Evolutionary conservation across 1,284 basidiomycete species (phyloP), one percentile per base, ranked within the genome.

Genomic region (Fomitopsis palustris): DNA sequence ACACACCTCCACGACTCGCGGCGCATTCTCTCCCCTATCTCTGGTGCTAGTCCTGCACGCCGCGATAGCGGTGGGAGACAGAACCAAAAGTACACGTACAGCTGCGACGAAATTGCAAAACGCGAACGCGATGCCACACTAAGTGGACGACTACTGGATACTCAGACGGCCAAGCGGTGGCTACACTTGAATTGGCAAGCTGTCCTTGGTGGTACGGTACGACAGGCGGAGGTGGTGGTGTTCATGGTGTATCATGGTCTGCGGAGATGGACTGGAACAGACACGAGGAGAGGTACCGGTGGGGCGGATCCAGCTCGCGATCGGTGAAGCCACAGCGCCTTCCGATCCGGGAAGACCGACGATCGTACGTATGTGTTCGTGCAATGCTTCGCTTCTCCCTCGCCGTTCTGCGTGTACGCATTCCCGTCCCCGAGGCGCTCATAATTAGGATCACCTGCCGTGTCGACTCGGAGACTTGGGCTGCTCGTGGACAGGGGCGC

Each of bases 21-120:
- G 23, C 29, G 39, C 53, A 27, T 31, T 37, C 23, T 25, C 37
- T 35, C 31, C 51, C 38, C 57, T 53, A 58, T 52, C 49, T 52
- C 49, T 52, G 49, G 17, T 12, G 47, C 12, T 25, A 51, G 47
- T 29, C 31, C 23, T 14, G 49, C 31, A 29, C 31, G 49, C 19
- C 10, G 54, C 25, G 54, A 29, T 54, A 37, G 29, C 39, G 10
- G 37, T 21, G 45, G 16, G 33, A 57, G 39, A 52, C 19, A 35
- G 45, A 39, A 51, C 29, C 21, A 54, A 58, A 47, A 58, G 47
- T 39, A 54, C 56, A 45, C 55, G 38, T 38, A 53, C 23, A 38
- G 41, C 12, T n/a, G 27, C 38, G 16, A 29, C 45, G 8, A 31
- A 37, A 33, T 52, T 31, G 49, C 43, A 45, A 25, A 21, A 23